phyloP scores from a whole-genome alignment of 2,329 filamentous ascomycete species.

The Hymenoscyphus salicellus region DNA sequence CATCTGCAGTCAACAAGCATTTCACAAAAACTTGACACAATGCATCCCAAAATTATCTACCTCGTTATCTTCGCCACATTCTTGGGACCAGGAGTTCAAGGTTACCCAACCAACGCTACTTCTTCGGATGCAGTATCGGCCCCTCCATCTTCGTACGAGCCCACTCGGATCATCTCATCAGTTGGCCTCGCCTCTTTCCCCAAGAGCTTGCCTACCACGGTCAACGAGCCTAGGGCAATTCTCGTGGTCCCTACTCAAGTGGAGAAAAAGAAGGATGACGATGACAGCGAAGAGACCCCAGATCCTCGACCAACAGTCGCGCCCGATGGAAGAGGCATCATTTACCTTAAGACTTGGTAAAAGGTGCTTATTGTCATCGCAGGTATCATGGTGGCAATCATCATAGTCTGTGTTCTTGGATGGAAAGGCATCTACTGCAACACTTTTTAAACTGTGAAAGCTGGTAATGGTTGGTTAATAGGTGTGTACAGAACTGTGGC shows the following conservation, averaged over 20 bases:
- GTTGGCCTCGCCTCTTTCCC: neutral
- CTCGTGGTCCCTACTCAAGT: neutral
- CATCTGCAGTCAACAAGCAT: neutral
- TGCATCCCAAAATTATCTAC: neutral
- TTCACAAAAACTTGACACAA: neutral
- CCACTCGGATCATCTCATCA: neutral
- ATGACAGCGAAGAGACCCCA: neutral
- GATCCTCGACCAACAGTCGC: too few relatives aligned
- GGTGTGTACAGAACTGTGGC: neutral
- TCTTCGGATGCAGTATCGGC: neutral
- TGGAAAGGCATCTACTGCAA: neutral
- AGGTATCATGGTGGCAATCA: neutral
- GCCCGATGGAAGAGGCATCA: neutral
- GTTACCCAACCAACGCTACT: neutral
- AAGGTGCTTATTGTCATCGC: neutral
- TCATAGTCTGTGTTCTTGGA: neutral
- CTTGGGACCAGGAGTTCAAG: neutral
- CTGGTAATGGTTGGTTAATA: neutral
- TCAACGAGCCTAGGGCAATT: neutral
- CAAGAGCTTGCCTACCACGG: neutral
- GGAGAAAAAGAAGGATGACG: neutral
- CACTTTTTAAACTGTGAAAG: neutral
- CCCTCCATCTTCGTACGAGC: neutral
- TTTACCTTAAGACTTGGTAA: neutral
- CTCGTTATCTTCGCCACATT: neutral